Evolutionary conservation across 2,329 filamentous ascomycete species (phyloP).

Genomic region (Paracorniculantispora psalliotae): DNA sequence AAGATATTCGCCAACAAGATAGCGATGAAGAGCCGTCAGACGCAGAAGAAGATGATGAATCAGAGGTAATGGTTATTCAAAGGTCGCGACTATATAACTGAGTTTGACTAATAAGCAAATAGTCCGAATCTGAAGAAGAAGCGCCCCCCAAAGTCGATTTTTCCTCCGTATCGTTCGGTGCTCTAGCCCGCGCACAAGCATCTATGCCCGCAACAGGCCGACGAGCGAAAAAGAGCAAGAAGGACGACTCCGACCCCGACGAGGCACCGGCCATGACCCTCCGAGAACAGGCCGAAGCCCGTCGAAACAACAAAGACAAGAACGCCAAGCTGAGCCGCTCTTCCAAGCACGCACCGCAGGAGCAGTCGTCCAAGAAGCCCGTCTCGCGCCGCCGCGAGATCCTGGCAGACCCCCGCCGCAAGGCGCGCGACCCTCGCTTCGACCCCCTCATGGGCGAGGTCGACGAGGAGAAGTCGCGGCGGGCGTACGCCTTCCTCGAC

Average conservation of each 20-base stretch:
- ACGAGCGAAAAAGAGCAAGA: constrained; percentile 26
- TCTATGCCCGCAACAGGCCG: constrained; percentile 43
- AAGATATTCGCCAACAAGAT: constrained; percentile 22
- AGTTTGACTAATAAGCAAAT: not conserved
- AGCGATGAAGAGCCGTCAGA: constrained; percentile 26
- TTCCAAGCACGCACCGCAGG: constrained; percentile 85
- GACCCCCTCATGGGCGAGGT: constrained; percentile 53
- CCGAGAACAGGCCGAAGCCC: constrained; percentile 28
- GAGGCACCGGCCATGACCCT: constrained; percentile 19
- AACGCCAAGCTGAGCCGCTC: constrained; percentile 26
- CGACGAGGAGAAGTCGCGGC: constrained; percentile 56
- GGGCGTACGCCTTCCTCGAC: constrained; percentile 82
- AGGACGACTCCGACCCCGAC: constrained; percentile 23
- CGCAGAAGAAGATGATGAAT: constrained; percentile 26
- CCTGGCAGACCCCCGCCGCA: constrained; percentile 51
- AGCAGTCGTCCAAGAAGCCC: constrained; percentile 75
- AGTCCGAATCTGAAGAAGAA: constrained; percentile 29
- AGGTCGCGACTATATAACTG: too few relatives aligned
- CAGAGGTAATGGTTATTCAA: constrained; percentile 20
- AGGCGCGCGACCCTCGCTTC: constrained; percentile 82
- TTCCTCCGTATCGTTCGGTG: constrained; percentile 75
- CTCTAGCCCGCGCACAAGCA: constrained; percentile 81
- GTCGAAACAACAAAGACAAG: constrained; percentile 10
- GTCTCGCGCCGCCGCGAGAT: constrained; percentile 78
- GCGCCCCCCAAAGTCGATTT: constrained; percentile 37